A percentile compares a stretch with the other conserved stretches of the same genome.
Conservation (phyloP, 2,329 filamentous ascomycete species). For the Biscogniauxia mediterranea region DNA sequence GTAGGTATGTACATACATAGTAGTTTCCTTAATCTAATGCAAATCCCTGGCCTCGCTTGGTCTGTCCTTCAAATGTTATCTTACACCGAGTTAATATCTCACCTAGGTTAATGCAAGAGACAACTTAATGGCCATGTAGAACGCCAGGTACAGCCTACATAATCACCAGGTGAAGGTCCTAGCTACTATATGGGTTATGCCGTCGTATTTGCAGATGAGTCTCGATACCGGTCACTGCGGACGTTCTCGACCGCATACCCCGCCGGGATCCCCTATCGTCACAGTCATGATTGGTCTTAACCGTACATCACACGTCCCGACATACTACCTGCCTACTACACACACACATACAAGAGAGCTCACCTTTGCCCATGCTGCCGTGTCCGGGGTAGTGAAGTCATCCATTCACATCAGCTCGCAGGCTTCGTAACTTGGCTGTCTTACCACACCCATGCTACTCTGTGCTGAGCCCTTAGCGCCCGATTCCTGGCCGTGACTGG, state of each 20-base stretch:
- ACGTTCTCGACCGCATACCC: background rate
- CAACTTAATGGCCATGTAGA: background rate
- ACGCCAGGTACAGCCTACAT: background rate
- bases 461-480: background rate
- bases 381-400: background rate
- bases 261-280: constrained; percentile 9
- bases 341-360: background rate
- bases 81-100: background rate
- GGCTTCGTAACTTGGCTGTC: background rate
- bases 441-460: background rate
- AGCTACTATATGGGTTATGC: background rate
- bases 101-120: background rate
- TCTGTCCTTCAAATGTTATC: background rate
- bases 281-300: constrained; percentile 17
- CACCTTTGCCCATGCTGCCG: background rate
- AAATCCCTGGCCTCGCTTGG: background rate
- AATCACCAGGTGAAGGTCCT: background rate
- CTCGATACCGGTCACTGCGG: background rate
- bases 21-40: background rate
- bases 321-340: constrained; percentile 12
- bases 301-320: constrained; percentile 12
- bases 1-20: too few species aligned
- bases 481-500: background rate
- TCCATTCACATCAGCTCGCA: background rate
- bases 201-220: background rate